Conservation (phyloP, 2,329 filamentous ascomycete genomes). For the Penicillium nordicum region DNA sequence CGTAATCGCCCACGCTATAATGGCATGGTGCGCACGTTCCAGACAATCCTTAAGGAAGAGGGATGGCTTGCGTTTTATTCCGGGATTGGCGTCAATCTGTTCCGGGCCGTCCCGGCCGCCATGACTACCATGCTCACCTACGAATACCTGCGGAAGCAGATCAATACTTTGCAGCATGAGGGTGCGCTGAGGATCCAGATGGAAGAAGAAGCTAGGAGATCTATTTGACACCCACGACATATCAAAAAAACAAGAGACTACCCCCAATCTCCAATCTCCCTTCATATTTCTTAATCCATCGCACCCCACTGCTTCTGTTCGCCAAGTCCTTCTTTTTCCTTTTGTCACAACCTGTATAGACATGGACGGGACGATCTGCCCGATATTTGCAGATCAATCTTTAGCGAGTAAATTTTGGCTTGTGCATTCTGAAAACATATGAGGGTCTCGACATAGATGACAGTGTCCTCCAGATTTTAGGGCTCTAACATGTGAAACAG, state of each 20-base stretch:
- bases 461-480: conserved; percentile 7
- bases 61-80: conserved; percentile 97
- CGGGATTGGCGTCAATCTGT: conserved; percentile 95
- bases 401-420: conserved; percentile 16
- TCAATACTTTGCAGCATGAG: conserved; percentile 54
- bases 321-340: not conserved
- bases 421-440: conserved; percentile 15
- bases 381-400: conserved; percentile 11
- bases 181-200: conserved; percentile 36
- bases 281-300: not conserved
- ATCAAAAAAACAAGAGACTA: conserved; percentile 3
- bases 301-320: not conserved
- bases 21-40: conserved; percentile 76
- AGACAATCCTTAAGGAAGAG: conserved; percentile 82
- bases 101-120: conserved; percentile 88
- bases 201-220: conserved; percentile 15
- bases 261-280: too few relatives aligned
- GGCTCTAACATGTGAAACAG: conserved; percentile 19
- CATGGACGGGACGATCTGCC: conserved; percentile 5
- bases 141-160: conserved; percentile 65
- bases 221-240: conserved; percentile 21
- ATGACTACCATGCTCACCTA: conserved; percentile 98
- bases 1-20: conserved; percentile 60
- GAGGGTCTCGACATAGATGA: conserved; percentile 18
- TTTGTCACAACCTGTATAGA: conserved; percentile 20